These are phyloP conservation scores for Suhomyces terraborum DNA, from an alignment of 1,139 yeast species.

Conservation along the genomic window DNA sequence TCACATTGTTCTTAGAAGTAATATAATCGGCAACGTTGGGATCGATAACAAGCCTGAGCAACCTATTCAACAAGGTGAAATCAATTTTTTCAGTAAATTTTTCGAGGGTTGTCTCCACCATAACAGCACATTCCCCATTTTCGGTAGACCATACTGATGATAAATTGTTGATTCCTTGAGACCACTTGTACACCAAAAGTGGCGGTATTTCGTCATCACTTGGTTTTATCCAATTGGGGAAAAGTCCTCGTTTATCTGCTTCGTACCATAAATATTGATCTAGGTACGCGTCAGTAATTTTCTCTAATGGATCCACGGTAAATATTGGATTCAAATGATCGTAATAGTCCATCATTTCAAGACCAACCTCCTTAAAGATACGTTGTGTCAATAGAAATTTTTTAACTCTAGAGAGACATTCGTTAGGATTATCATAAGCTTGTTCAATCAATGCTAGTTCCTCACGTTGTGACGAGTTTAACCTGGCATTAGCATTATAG, in stretches of 20 bases:
- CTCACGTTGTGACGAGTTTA: conserved; percentile 87
- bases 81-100: conserved; percentile 85
- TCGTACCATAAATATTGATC: conserved; percentile 98
- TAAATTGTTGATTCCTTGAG: conserved; percentile 87
- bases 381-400: conserved; percentile 83
- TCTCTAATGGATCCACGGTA: conserved; percentile 87
- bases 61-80: conserved; percentile 78
- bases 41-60: conserved; percentile 79
- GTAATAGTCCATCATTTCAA: conserved; percentile 92
- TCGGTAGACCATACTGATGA: conserved; percentile 75
- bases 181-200: conserved; percentile 87
- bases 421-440: conserved; percentile 96
- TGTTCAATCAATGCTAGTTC: conserved; percentile 92
- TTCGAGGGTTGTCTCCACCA: conserved; percentile 72
- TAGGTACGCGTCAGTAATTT: conserved; percentile 92
- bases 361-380: conserved; percentile 83
- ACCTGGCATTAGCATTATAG: conserved; percentile 77
- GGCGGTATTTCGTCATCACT: conserved; percentile 95
- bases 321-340: conserved; percentile 84
- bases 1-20: conserved; percentile 86
- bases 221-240: conserved; percentile 97
- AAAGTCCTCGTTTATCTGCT: conserved; percentile 80
- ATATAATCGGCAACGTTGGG: conserved; percentile 93
- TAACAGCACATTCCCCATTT: conserved; percentile 78
- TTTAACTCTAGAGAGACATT: conserved; percentile 81